Conservation (phyloP, 179 eudicot genomes). For the Nepenthes alata region DNA sequence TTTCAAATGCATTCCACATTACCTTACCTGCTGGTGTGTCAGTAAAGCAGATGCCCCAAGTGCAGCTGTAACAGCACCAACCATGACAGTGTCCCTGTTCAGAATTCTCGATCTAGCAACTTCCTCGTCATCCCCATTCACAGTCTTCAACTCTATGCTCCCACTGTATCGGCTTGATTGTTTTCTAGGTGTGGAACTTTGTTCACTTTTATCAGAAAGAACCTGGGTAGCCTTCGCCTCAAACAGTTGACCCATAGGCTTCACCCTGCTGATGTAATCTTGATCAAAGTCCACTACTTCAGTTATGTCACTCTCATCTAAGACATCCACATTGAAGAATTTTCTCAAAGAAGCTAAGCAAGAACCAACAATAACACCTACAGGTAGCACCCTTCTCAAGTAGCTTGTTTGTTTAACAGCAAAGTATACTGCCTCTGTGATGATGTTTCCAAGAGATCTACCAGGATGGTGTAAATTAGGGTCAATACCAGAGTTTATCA, state of each 20-base stretch:
- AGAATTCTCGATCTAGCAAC: slow-evolving; percentile 15
- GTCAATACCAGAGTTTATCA: slow-evolving; percentile 20
- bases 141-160: slow-evolving; percentile 1
- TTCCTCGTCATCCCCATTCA: slow-evolving; percentile 12
- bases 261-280: slow-evolving; percentile 8
- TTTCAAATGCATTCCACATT: too few relatives aligned
- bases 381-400: slow-evolving; percentile 62
- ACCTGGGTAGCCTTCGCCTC: slow-evolving; percentile 20
- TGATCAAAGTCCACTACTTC: slow-evolving; percentile 20
- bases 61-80: slow-evolving; percentile 92
- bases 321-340: slow-evolving; percentile 25
- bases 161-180: neutral
- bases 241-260: slow-evolving; percentile 15
- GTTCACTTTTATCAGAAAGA: slow-evolving; percentile 16
- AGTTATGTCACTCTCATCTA: slow-evolving; percentile 12
- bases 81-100: slow-evolving; percentile 33
- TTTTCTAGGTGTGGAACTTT: slow-evolving; percentile 1
- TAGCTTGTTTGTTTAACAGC: slow-evolving; percentile 47
- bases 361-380: slow-evolving; percentile 81
- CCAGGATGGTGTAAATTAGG: slow-evolving; percentile 16
- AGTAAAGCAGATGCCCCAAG: slow-evolving; percentile 83
- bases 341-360: slow-evolving; percentile 77
- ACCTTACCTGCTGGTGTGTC: slow-evolving; percentile 48
- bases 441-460: slow-evolving; percentile 33
- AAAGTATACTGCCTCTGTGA: slow-evolving; percentile 41